Evolutionary conservation across 2,329 filamentous ascomycete species (phyloP), one percentile per base, ranked within the genome.

Genomic region (Bisporella sp.): DNA sequence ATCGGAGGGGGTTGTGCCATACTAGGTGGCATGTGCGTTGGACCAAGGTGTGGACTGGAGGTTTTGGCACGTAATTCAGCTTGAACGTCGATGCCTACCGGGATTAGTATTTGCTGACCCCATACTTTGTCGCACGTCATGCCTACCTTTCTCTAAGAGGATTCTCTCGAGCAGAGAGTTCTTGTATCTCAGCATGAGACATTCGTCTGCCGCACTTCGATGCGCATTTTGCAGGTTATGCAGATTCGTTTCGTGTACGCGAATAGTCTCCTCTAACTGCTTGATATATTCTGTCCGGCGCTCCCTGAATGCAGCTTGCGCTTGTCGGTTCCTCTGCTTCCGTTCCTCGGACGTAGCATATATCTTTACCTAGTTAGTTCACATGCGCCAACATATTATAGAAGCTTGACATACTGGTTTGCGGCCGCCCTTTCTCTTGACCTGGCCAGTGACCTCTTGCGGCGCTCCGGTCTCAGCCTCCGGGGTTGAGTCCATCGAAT

Each of bases 261-360:
- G 92, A 70, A 99, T 97, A 50, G 91, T 95, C 62, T 92, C 89
- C 72, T 99, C 93, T 30, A 99, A 80, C 70, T 99, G 93, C 74
- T 97, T 97, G 74, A 99, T 99, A 70, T 99, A 99, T 74, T 99
- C 93, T 49, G 92, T 97, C 52, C 93, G 85, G 59, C 93, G 86
- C 72, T 99, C 93, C 61, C 93, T 85, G 65, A 99, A 99, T 51
- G 93, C 93, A 49, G 93, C 93, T 72, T 99, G 93, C 45, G 93
- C 93, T 73, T 97, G 93, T 61, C 93, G 79, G 67, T 99, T 99
- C 58, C 93, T 83, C 72, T 97, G 93, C 74, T 99, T 97, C 64
- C 93, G 85, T 72, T 99, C 93, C 70, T 99, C 93, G 8, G 93
- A 97, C 35, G 93, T 99, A 49, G 93, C 93, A 77, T 99, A 99